These are phyloP conservation scores for Hygrophoropsis aurantiaca DNA, from an alignment of 768 basidiomycete genomes.

Conservation along the genomic window DNA sequence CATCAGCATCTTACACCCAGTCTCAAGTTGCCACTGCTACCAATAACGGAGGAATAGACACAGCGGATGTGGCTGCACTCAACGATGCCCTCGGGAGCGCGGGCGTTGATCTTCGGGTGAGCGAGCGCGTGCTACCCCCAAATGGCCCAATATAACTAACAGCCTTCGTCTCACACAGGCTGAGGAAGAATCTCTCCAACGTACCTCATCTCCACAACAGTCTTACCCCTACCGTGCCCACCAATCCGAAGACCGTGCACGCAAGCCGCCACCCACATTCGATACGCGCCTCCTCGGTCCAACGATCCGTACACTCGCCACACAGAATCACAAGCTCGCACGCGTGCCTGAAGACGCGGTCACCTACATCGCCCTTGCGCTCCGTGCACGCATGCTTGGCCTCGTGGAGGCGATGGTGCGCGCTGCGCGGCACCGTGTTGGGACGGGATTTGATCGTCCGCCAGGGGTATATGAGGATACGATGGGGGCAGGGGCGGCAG, in stretches of 20 bases:
- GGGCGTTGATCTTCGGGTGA: slow-evolving; percentile 79
- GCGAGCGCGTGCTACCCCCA: neutral
- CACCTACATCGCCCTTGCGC: slow-evolving; percentile 76
- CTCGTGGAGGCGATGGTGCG: slow-evolving; percentile 66
- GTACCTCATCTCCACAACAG: too few species aligned
- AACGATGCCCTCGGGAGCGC: slow-evolving; percentile 87
- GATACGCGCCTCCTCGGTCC: slow-evolving; percentile 63
- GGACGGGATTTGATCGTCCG: slow-evolving; percentile 66
- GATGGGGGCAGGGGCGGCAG: too few species aligned
- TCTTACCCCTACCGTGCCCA: slow-evolving; percentile 62
- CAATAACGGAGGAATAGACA: slow-evolving; percentile 46
- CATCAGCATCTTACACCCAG: slow-evolving; percentile 13
- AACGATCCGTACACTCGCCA: slow-evolving; percentile 67
- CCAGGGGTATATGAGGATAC: slow-evolving; percentile 66
- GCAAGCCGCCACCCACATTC: slow-evolving; percentile 71
- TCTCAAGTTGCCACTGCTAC: slow-evolving; percentile 22
- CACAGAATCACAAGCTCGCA: slow-evolving; percentile 68
- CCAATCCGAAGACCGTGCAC: slow-evolving; percentile 75
- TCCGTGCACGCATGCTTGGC: slow-evolving; percentile 72
- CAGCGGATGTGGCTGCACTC: slow-evolving; percentile 71
- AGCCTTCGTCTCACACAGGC: slow-evolving; percentile 47
- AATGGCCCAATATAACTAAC: too few species aligned
- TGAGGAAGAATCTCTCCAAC: slow-evolving; percentile 80
- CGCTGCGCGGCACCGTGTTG: slow-evolving; percentile 67
- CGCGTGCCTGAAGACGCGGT: slow-evolving; percentile 69